Evolutionary conservation across 2,329 filamentous ascomycete genomes (phyloP), one percentile per base, ranked within the genome.

Genomic region (Fusarium austroafricanum): DNA sequence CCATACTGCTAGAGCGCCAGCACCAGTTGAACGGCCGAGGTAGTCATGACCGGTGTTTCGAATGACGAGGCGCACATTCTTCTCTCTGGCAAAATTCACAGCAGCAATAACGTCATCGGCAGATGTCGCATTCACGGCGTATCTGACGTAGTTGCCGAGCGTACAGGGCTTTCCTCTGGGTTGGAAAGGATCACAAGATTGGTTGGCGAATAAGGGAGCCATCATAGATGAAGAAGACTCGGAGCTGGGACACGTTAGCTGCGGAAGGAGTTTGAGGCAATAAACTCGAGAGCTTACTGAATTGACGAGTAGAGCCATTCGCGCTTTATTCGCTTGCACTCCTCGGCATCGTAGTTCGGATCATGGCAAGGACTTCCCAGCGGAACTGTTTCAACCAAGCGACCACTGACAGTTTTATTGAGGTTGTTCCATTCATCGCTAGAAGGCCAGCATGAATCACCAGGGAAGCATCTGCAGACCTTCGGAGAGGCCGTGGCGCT

Each of bases 21-120:
- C 76, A 3, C 89, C 89, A 0, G 87, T 88, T 1, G 85, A 88
- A 31, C 86, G 85, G 20, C 88, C 89, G 15, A 79, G 70, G 20
- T 83, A 86, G 67, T 86, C 83, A 68, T 87, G 85, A 26, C 83
- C 84, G 0, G 84, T 87, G 74, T 86, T 80, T 18, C 74, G 84
- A 57, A 86, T 78, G 18, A 85, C 80, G 17, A 86, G 72, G 3
- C 84, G 83, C 15, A 86, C 73, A 64, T 85, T 83, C 39, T 71
- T 62, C 7, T 65, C 28, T 3, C 62, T 68, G 8, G 73, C 72
- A 21, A 79, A 79, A 29, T 61, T 65, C 33, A 79, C 26, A 3
- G 76, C 75, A 61, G 68, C 66, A 10, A 62, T 55, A n/a, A 82
- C 61, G 28, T 82, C 75, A 3, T 69, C 67, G 3, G 72, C 38